Evolutionary conservation across 2,329 filamentous ascomycete genomes (phyloP), one percentile per base, ranked within the genome.

Genomic region (Tolypocladium sp.): DNA sequence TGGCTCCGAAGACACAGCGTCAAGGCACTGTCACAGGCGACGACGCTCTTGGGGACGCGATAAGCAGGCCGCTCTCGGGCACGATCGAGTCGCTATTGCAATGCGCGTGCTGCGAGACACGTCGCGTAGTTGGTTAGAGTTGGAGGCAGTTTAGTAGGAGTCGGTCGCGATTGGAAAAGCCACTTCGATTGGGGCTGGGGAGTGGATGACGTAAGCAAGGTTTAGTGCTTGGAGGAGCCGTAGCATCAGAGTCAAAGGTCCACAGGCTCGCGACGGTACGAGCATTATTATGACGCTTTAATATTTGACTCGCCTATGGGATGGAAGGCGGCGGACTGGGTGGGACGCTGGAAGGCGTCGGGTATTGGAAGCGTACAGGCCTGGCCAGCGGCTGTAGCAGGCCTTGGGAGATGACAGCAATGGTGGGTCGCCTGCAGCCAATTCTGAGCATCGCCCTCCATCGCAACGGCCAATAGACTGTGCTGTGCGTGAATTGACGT

Each of bases 1-100:
- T 77, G 58, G 65, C 61, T 63, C 57, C 56, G 53, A 33, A 55
- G 38, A 30, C 52, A 27, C 49, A 20, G 30, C 49, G 27, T n/a
- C 49, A 40, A 25, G 8, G 33, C 52, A 25, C n/a, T 40, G 35
- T 38, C 22, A 27, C 35, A 4, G 13, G 22, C 22, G 22, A 40
- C 35, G 13, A 10, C 12, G 13, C 35, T 27, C 35, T 27, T 9
- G 2, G 12, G 6, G 25, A 15, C 4, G 35, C 15, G 25, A n/a
- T 40, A 15, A 15, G 49, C 27, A 33, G 30, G 49, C 4, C 4
- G 2, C 20, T 35, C 1, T 37, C 30, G 20, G 30, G 30, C 30
- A 52, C 30, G 49, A 10, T 22, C 5, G 49, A 52, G 30, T 22
- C 49, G 30, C 15, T 8, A 30, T 52, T 52, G 30, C 30, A 35